phyloP scores from a whole-genome alignment of 2,329 filamentous ascomycete genomes.

The Trichoderma oligosporum region DNA sequence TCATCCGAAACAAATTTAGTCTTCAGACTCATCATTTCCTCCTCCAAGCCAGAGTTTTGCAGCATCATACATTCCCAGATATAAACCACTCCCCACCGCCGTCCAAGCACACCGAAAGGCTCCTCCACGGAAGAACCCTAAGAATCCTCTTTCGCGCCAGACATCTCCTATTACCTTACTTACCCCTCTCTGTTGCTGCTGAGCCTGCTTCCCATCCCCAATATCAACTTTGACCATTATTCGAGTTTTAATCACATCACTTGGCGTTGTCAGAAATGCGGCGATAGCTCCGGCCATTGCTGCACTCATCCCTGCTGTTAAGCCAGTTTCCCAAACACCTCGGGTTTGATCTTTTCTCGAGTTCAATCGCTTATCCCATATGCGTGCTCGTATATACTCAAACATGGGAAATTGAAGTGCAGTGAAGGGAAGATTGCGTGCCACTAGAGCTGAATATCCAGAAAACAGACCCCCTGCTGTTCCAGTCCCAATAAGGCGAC shows the following conservation, averaged over 20 bases:
- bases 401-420: slow-evolving; percentile 87
- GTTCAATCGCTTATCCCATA: slow-evolving; percentile 41
- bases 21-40: neutral
- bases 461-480: slow-evolving; percentile 51
- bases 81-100: slow-evolving; percentile 75
- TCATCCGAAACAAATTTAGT: too few species aligned
- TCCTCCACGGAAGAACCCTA: slow-evolving; percentile 74
- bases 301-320: slow-evolving; percentile 70
- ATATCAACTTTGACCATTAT: slow-evolving; percentile 70
- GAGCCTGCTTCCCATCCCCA: slow-evolving; percentile 21
- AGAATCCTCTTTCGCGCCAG: slow-evolving; percentile 61
- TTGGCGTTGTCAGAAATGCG: slow-evolving; percentile 78
- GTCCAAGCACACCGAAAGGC: slow-evolving; percentile 74
- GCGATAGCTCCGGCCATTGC: slow-evolving; percentile 70
- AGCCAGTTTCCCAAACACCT: slow-evolving; percentile 59
- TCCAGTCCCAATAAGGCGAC: slow-evolving; percentile 50
- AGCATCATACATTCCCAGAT: slow-evolving; percentile 81
- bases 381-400: slow-evolving; percentile 60
- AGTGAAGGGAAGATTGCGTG: slow-evolving; percentile 81
- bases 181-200: slow-evolving; percentile 28
- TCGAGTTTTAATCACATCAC: slow-evolving; percentile 85
- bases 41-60: slow-evolving; percentile 59
- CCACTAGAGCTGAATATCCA: slow-evolving; percentile 77
- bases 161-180: slow-evolving; percentile 60
- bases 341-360: slow-evolving; percentile 26